Percentiles rank a stretch among this genome's conserved stretches.
phyloP scores from a whole-genome alignment of 805 yeast species.

The Teunomyces stri region DNA sequence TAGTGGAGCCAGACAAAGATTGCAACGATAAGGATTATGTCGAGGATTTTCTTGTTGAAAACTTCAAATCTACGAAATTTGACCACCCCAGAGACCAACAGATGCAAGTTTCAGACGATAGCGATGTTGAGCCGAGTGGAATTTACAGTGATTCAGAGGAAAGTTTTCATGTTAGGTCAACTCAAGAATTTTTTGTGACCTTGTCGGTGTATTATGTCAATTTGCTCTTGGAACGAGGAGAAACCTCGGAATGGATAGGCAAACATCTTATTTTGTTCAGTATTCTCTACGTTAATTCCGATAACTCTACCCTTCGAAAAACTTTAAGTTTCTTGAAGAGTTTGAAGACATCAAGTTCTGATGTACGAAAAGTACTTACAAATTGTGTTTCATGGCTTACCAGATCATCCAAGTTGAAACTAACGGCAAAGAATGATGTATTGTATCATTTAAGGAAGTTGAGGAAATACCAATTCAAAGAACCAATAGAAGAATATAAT shows the following conservation, averaged over 20 bases:
- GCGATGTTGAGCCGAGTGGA: constrained; percentile 18
- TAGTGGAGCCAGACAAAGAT: background rate
- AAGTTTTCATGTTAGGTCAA: background rate
- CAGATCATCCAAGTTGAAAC: constrained; percentile 5
- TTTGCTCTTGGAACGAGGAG: constrained; percentile 24
- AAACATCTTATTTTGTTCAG: constrained; percentile 24
- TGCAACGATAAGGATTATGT: background rate
- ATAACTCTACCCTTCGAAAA: constrained; percentile 12
- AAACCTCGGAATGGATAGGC: constrained; percentile 23
- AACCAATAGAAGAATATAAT: background rate
- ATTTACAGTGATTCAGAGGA: constrained; percentile 7
- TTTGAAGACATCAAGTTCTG: constrained; percentile 16
- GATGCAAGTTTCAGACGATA: constrained; percentile 30
- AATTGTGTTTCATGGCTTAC: constrained; percentile 24
- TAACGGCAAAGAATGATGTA: background rate
- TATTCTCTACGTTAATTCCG: constrained; percentile 16
- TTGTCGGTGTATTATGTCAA: constrained; percentile 16
- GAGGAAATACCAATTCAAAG: background rate
- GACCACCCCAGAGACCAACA: constrained; percentile 17
- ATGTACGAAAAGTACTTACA: constrained; percentile 15
- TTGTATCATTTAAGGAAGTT: background rate
- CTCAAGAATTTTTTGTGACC: constrained; percentile 10
- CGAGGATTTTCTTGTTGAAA: constrained; percentile 14
- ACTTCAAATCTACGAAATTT: constrained; percentile 11
- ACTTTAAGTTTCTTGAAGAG: constrained; percentile 19